phyloP scores from a whole-genome alignment of 2,329 filamentous ascomycete genomes.

The Stagonosporopsis chrysanthemi region DNA sequence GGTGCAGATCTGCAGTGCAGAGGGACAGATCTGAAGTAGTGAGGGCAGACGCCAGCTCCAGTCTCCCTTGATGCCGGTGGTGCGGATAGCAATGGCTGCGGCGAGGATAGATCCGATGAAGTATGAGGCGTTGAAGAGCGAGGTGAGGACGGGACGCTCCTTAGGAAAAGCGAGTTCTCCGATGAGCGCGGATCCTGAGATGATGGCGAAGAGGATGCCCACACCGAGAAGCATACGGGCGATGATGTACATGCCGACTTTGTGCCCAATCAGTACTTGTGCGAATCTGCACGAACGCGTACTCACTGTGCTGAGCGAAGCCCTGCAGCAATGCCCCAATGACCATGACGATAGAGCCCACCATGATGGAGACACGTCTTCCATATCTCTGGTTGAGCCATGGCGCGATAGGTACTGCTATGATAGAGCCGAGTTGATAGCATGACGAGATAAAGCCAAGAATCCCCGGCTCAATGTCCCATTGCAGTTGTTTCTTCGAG shows the following conservation, averaged over 20 bases:
- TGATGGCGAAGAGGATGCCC: conserved; percentile 67
- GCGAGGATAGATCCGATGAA: conserved; percentile 61
- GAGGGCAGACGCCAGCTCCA: conserved; percentile 63
- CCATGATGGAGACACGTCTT: conserved; percentile 63
- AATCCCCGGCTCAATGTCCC: conserved; percentile 34
- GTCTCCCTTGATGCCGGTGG: conserved; percentile 50
- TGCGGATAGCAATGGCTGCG: conserved; percentile 60
- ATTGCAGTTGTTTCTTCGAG: conserved; percentile 24
- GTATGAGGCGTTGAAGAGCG: conserved; percentile 67
- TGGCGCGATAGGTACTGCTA: conserved; percentile 44
- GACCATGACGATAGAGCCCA: conserved; percentile 65
- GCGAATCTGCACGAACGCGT: too few species aligned
- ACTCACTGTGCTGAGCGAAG: conserved; percentile 48
- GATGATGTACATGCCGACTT: conserved; percentile 66
- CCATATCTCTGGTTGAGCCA: conserved; percentile 55
- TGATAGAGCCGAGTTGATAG: conserved; percentile 47
- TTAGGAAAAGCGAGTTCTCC: conserved; percentile 68
- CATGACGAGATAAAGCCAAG: conserved; percentile 47
- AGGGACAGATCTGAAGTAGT: conserved; percentile 59
- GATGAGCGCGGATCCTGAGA: conserved; percentile 65
- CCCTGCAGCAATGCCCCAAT: conserved; percentile 67
- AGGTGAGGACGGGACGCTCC: conserved; percentile 66
- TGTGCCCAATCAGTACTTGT: conserved; percentile 5
- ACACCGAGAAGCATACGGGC: conserved; percentile 67
- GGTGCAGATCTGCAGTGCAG: conserved; percentile 53